Base-by-base conservation (phyloP, 2,329 filamentous ascomycete species). In the Dryadomyces sulphureus region DNA sequence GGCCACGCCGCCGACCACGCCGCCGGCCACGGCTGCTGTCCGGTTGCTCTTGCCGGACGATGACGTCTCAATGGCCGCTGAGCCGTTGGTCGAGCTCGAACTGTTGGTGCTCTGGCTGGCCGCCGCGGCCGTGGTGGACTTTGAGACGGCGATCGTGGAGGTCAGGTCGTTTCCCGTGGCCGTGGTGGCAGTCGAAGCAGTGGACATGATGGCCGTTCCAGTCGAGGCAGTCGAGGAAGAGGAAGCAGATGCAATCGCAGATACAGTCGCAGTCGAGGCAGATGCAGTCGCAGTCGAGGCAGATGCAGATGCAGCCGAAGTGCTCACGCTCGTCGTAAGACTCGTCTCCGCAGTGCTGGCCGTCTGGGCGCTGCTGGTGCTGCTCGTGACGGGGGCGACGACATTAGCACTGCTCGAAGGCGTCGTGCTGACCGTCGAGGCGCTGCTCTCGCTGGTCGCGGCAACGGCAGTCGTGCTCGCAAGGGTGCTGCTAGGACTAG, bases 1-100 rank as follows among this genome's bases (percentile, higher is more conserved):
- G 0, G 68, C 65, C 2, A 73, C 55, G 4, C 67, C 67, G 24
- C 72, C 73, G 5, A 74, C 57, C 3, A 74, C 66, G 35, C 72
- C 68, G 9, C 69, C 73, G 1, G 69, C 69, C 38, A 77, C 63
- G 6, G 67, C 66, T 22, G 65, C 58, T 0, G 65, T 65, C 7
- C 27, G 27, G 11, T 32, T 32, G 7, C 59, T 63, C 2, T 57
- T 45, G 19, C 57, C 48, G 50, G 53, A 55, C 6, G 48, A 39
- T 51, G 54, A 58, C 22, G 55, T 53, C 7, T 54, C 16, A 2
- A 3, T 8, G 22, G 11, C 27, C 9, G 35, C n/a, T 7, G 16
- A 7, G n/a, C 25, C 21, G 22, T 9, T 34, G 25, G 19, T 36
- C 22, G 43, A 47, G 5, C 54, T 49, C 1, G 53, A 36, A 9